These are phyloP conservation scores for Arthrinium phaeospermum DNA, from an alignment of 2,329 filamentous ascomycete genomes.

Conservation along the genomic window DNA sequence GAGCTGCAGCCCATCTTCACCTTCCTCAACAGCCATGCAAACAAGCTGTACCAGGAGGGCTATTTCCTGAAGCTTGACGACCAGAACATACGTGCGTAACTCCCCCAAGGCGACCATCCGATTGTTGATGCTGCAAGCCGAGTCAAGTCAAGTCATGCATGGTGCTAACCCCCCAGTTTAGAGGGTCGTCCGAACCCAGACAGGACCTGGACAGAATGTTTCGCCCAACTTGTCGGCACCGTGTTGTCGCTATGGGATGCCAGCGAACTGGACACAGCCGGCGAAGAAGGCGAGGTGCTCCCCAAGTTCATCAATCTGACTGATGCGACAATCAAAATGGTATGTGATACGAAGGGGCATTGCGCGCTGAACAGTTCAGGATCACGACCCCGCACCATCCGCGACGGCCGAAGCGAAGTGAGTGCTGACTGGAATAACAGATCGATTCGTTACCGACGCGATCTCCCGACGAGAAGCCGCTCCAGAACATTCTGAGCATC, in stretches of 20 bases:
- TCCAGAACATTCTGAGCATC: conserved; percentile 94
- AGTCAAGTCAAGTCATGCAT: neutral
- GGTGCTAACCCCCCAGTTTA: conserved; percentile 43
- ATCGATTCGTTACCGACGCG: conserved; percentile 89
- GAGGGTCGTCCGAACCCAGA: conserved; percentile 87
- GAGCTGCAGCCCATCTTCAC: conserved; percentile 95
- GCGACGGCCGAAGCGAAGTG: neutral
- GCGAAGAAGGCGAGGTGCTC: conserved; percentile 81
- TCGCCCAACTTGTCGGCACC: conserved; percentile 94
- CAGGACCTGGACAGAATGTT: conserved; percentile 93
- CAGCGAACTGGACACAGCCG: conserved; percentile 84
- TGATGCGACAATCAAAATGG: conserved; percentile 98
- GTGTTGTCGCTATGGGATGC: conserved; percentile 97
- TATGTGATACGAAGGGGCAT: conserved; percentile 45
- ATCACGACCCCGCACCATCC: neutral
- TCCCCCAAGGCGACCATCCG: conserved; percentile 11
- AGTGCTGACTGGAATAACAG: conserved; percentile 48
- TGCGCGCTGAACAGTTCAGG: neutral
- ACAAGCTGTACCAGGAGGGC: conserved; percentile 97
- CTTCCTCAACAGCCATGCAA: conserved; percentile 91
- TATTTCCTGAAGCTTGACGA: conserved; percentile 98
- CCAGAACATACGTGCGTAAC: conserved; percentile 80
- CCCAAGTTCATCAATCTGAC: conserved; percentile 96
- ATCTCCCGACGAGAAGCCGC: conserved; percentile 74
- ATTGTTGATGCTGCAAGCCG: conserved; percentile 7